These are phyloP conservation scores for Quercus bicolor DNA, from an alignment of 306 rosid species.

Conservation along the genomic window DNA sequence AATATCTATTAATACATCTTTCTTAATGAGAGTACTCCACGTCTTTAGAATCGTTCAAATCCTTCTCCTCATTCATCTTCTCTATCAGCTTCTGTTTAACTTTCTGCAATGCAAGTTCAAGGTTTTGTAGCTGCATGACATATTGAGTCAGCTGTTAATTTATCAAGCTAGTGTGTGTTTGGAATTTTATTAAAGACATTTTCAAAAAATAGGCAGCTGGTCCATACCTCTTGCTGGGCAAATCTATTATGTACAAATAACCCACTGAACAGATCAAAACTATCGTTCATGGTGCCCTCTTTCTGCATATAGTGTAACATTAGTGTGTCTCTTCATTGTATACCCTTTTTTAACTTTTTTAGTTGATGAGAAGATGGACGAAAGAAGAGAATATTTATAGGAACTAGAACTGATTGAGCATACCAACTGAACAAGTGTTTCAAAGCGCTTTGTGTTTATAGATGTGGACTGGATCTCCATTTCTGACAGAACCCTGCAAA, in stretches of 20 bases:
- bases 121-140: conserved; percentile 27
- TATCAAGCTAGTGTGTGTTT: neutral
- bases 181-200: neutral
- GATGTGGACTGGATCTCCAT: conserved; percentile 48
- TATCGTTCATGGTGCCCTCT: conserved; percentile 33
- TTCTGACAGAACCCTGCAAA: conserved; percentile 47
- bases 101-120: conserved; percentile 27
- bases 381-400: neutral
- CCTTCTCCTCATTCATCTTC: conserved; percentile 6
- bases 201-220: neutral
- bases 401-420: neutral
- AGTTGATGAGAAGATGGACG: neutral
- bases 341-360: neutral
- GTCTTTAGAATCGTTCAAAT: neutral
- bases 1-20: neutral
- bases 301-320: conserved; percentile 42
- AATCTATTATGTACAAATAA: conserved; percentile 43
- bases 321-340: neutral
- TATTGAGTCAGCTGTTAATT: neutral
- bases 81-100: conserved; percentile 31
- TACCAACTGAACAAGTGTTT: conserved; percentile 51
- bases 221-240: conserved; percentile 63
- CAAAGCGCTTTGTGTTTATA: conserved; percentile 51
- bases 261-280: conserved; percentile 60
- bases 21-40: neutral